Percentiles rank a stretch among this genome's conserved stretches.
These are phyloP conservation scores for Tulasnella sp. DNA, from an alignment of 768 basidiomycete species.

Conservation along the genomic window DNA sequence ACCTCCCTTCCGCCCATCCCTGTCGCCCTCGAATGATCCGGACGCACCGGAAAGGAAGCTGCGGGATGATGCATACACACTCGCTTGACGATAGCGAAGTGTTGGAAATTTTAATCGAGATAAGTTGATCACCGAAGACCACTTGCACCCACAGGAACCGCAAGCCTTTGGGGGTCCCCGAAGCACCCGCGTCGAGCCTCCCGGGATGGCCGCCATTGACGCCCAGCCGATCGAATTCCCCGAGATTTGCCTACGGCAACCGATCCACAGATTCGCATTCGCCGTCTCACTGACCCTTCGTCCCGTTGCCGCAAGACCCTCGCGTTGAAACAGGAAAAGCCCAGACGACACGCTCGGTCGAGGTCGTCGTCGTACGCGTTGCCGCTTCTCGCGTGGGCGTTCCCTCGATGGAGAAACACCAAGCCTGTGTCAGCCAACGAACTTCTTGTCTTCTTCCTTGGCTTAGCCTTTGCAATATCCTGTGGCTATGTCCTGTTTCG, in stretches of 20 bases:
- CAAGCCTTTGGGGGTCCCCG: background rate
- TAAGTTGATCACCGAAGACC: no score
- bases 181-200: background rate
- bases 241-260: background rate
- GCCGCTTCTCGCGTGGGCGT: background rate
- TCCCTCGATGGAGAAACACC: background rate
- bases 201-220: background rate
- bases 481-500: background rate
- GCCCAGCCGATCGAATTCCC: background rate
- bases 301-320: background rate
- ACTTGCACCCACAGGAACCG: background rate
- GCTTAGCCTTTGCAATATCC: background rate
- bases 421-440: background rate
- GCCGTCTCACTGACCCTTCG: background rate
- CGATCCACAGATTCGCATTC: background rate
- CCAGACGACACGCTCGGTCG: no score
- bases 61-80: background rate
- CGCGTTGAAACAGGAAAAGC: background rate
- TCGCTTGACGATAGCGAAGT: no score
- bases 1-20: background rate
- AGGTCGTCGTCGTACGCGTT: no score
- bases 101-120: no score
- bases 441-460: background rate
- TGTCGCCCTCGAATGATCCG: background rate
- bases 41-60: background rate